A percentile compares a stretch with the other conserved stretches of the same genome.
phyloP scores from a whole-genome alignment of 192 early-diverging fungal species.

The Podila epicladia region DNA sequence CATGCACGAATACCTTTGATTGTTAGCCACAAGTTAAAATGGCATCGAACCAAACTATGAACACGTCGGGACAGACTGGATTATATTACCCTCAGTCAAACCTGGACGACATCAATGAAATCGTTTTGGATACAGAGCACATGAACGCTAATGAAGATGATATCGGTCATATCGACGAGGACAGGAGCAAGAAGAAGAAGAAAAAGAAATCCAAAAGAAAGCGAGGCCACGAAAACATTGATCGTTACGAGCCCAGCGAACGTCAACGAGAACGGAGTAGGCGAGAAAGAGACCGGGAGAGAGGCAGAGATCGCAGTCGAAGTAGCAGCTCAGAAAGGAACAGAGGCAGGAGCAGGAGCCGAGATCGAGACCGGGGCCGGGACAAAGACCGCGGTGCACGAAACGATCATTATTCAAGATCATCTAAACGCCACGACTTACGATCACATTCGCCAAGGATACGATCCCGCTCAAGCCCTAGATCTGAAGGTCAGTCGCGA shows the following conservation, averaged over 20 bases:
- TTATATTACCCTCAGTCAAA: slow-evolving; percentile 13
- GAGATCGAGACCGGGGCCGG: slow-evolving; percentile 3
- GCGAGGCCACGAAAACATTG: slow-evolving; percentile 9
- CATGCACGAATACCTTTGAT: too few species aligned
- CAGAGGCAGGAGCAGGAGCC: background rate
- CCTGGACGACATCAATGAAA: slow-evolving; percentile 46
- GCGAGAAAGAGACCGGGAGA: slow-evolving; percentile 22
- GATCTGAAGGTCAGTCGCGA: too few species aligned
- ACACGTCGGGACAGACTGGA: background rate
- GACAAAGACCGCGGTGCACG: background rate
- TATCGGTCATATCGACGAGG: background rate
- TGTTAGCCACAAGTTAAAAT: too few species aligned
- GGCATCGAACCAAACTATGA: too few species aligned
- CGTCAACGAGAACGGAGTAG: slow-evolving; percentile 26
- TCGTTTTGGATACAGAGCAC: slow-evolving; percentile 36
- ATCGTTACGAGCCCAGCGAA: slow-evolving; percentile 29
- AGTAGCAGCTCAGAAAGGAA: slow-evolving; percentile 16
- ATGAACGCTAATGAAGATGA: background rate
- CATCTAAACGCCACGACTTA: slow-evolving; percentile 11
- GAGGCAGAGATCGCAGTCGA: slow-evolving; percentile 10
- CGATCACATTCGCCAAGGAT: slow-evolving; percentile 24
- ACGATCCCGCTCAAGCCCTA: slow-evolving; percentile 9
- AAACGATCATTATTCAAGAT: slow-evolving; percentile 12
- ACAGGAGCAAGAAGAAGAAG: slow-evolving; percentile 22
- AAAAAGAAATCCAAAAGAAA: slow-evolving; percentile 38